Evolutionary conservation across 176 grass and related monocot genomes (phyloP), one percentile per base, ranked within the genome.

Genomic region (Areca catechu): DNA sequence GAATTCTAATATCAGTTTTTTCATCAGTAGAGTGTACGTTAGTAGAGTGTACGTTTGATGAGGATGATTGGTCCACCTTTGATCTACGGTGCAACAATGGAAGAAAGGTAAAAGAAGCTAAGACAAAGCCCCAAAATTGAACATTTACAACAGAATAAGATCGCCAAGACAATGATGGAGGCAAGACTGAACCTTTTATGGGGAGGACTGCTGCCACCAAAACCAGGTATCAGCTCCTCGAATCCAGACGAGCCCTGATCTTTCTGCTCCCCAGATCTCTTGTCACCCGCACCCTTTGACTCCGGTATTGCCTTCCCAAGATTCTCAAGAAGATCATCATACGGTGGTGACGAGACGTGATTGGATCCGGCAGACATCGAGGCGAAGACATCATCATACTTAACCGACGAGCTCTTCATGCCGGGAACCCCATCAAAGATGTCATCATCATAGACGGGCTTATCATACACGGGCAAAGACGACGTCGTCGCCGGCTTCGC

Each of bases 151-250:
- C 10, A 43, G 34, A 43, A 43, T 43, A 12, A 43, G 34, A 43
- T 43, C 34, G 34, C 9, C 34, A 9, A 37, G 30, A 37, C 30
- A 37, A 10, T 9, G 6, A 37, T 10, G 30, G 10, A 37, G 30
- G 50, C 23, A 23, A 52, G 22, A 69, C 28, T 71, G 51, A 71
- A 87, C 62, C 82, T 89, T 59, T 25, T 81, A 7, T 65, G 23
- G 16, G 58, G 68, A 12, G 58, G 72, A 57, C 60, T 76, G 65
- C 69, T 85, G 10, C 78, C 54, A 0, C 83, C 55, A 9, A 97
- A 97, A 23, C 93, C 87, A 7, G 83, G 87, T 55, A 92, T 83
- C 48, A 97, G 79, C 65, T 92, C 87, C 54, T 91, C 83, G 27
- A 88, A 97, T 18, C 56, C 80, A 4, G 62, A 79, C 30, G 67